Conservation (phyloP, 305 asterid genomes). For the Fraxinus platypoda region DNA sequence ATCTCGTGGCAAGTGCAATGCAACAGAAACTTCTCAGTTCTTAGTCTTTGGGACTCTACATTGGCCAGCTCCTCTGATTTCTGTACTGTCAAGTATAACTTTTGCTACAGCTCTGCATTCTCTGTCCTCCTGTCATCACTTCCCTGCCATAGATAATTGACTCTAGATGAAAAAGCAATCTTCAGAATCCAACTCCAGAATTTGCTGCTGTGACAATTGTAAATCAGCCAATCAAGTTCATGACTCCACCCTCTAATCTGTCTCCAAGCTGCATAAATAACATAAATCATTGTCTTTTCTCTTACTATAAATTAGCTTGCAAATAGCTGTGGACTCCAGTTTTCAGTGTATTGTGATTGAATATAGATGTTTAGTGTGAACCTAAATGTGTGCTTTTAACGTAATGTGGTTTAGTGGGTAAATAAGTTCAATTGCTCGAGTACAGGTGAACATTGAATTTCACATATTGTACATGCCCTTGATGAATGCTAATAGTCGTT, state of each 20-base stretch:
- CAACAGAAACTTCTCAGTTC: not conserved
- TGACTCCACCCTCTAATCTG: not conserved
- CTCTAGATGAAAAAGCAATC: not conserved
- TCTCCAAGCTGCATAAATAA: not conserved
- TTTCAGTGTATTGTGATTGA: not conserved
- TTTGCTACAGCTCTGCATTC: not conserved
- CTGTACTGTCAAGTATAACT: not conserved
- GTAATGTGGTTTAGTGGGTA: not conserved
- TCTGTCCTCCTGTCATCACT: not conserved
- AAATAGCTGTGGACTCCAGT: not conserved
- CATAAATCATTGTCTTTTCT: not conserved
- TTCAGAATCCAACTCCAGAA: not conserved
- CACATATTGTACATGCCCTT: conserved; percentile 4
- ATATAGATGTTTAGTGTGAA: not conserved
- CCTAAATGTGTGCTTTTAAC: not conserved
- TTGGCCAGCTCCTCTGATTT: not conserved
- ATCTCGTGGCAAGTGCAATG: not conserved
- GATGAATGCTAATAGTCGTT: conserved; percentile 26
- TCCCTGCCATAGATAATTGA: not conserved
- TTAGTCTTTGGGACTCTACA: not conserved
- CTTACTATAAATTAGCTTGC: not conserved
- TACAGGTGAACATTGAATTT: conserved; percentile 12
- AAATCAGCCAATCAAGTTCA: not conserved
- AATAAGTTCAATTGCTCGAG: conserved; percentile 16
- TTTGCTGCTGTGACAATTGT: not conserved